Conservation (phyloP, 371 early-diverging fungal species). For the Cladochytrium tenue region DNA sequence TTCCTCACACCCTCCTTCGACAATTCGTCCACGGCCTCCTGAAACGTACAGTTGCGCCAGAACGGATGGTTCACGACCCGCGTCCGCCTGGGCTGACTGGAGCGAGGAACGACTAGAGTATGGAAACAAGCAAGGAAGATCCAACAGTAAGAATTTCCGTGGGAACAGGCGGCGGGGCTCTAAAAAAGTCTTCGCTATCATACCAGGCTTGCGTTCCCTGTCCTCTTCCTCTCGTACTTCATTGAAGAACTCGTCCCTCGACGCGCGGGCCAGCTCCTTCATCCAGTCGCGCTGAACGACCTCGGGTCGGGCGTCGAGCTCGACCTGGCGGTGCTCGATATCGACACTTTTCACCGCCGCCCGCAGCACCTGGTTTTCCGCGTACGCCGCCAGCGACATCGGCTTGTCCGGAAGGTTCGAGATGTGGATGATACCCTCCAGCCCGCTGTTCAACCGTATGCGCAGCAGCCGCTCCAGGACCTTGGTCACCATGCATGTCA, state of each 20-base stretch:
- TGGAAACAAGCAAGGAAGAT: not conserved
- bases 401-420: conserved; percentile 61
- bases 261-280: conserved; percentile 15
- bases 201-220: conserved; percentile 37
- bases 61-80: conserved; percentile 70
- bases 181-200: not conserved
- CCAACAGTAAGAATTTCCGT: conserved; percentile 2
- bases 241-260: conserved; percentile 71
- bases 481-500: conserved; percentile 64
- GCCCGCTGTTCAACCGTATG: conserved; percentile 69
- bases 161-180: not conserved
- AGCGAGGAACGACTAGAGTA: not conserved
- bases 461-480: conserved; percentile 74
- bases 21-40: conserved; percentile 77
- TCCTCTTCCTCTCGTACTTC: conserved; percentile 63
- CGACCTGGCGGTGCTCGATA: conserved; percentile 73
- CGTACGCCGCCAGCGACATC: conserved; percentile 34
- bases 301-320: conserved; percentile 59
- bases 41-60: conserved; percentile 73
- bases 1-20: conserved; percentile 50
- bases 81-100: conserved; percentile 14
- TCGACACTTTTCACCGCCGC: conserved; percentile 80
- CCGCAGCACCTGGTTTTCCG: conserved; percentile 38
- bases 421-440: conserved; percentile 80
- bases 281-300: conserved; percentile 41